A percentile compares a stretch with the other conserved stretches of the same genome.
Conservation (phyloP, 495 filamentous ascomycete genomes). For the Aspergillus homomorphus region DNA sequence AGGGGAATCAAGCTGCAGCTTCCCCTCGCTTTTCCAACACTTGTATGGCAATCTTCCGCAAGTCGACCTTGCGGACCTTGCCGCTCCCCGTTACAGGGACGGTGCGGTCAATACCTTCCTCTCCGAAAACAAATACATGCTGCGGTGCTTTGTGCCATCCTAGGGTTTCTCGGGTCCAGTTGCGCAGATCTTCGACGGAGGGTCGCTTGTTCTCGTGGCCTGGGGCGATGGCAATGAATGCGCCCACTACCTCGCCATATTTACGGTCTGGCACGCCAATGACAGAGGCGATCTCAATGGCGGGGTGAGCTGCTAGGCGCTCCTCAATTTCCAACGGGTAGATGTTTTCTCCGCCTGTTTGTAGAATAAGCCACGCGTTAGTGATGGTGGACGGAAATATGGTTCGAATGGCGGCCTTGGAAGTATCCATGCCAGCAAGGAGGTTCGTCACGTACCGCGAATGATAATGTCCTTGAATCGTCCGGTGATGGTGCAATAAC, state of each 20-base stretch:
- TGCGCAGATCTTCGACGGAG: constrained; percentile 48
- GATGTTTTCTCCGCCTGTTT: constrained; percentile 70
- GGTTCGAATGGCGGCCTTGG: not conserved
- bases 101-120: constrained; percentile 52
- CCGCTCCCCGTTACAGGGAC: constrained; percentile 68
- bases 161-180: constrained; percentile 58
- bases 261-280: constrained; percentile 59
- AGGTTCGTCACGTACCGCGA: constrained; percentile 43
- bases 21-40: constrained; percentile 34
- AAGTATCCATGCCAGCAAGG: not conserved
- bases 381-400: no score
- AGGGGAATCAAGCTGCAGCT: constrained; percentile 1
- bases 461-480: constrained; percentile 88
- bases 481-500: constrained; percentile 63
- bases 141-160: constrained; percentile 66
- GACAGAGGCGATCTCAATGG: constrained; percentile 55
- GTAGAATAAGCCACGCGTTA: not conserved
- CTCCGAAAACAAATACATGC: constrained; percentile 63
- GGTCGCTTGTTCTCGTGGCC: constrained; percentile 31
- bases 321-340: constrained; percentile 73
- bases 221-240: constrained; percentile 48
- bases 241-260: constrained; percentile 66
- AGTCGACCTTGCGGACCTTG: constrained; percentile 67
- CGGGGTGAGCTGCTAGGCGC: constrained; percentile 55
- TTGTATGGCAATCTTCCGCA: constrained; percentile 54